Base-by-base conservation (phyloP, 331 rosid species). In the Spiraea crenata region DNA sequence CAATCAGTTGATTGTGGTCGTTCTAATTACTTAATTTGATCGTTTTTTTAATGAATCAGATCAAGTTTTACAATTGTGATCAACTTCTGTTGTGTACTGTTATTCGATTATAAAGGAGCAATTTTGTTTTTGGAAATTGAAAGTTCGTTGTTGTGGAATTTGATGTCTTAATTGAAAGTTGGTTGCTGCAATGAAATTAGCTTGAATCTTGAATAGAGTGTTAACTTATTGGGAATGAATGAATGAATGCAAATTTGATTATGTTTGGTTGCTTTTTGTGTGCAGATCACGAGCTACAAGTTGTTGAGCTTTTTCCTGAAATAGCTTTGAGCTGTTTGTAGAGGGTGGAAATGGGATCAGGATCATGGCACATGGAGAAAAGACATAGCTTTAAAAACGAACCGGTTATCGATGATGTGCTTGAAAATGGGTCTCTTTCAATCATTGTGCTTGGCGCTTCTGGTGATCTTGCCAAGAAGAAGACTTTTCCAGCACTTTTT, bases 391-490 rank as follows among this genome's bases (percentile, higher is more conserved):
- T 73, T 0, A 46, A 9, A 52, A 73, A 6, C 61, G 99, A 95
- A 0, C 71, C 95, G 6, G 38, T 52, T 15, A 79, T 6, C 31
- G 92, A 85, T n/a, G 51, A 67, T 80, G 85, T 63, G 46, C 82
- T 72, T 57, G 97, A 89, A 77, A 79, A 76, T 45, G 97, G 95
- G 52, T 68, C 86, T 44, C 93, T 95, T 60, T 85, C 97, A 66
- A 89, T 95, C 31, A 46, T 91, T 37, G 97, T 93, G 80, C 97
- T 93, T 47, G 97, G 97, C 48, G 97, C 97, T 64, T 92, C 97
- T 16, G 97, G 97, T 52, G 96, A 92, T 80, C 97, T 92, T 76
- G 97, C 97, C 73, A 89, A 85, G 83, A 92, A 89, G 86, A 92
- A 92, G 86, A 92, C 96, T 44, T 92, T 92, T 65, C 97, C 97